These are phyloP conservation scores for Kluyveromyces dobzhanskii DNA, from an alignment of 805 yeast species.

Conservation along the genomic window DNA sequence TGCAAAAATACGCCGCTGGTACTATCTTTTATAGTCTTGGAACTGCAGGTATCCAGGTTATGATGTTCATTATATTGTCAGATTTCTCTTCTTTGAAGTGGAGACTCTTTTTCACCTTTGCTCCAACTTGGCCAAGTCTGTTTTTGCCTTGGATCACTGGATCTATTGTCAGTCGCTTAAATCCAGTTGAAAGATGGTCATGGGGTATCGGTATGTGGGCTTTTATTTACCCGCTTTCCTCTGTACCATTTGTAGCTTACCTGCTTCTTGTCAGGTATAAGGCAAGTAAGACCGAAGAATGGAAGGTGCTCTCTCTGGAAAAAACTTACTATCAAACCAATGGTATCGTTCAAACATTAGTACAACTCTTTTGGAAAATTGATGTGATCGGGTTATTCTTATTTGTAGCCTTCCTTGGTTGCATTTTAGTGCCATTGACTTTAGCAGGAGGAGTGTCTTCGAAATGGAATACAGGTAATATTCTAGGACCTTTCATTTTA, in stretches of 20 bases:
- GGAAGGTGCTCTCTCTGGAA: conserved; percentile 35
- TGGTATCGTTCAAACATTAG: conserved; percentile 28
- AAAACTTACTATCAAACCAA: conserved; percentile 32
- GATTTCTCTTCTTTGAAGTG: conserved; percentile 63
- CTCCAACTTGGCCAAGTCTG: conserved; percentile 64
- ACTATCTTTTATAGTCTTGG: conserved; percentile 42
- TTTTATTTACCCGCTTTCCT: conserved; percentile 56
- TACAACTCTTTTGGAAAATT: conserved; percentile 48
- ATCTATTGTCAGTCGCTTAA: conserved; percentile 36
- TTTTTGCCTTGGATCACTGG: conserved; percentile 75
- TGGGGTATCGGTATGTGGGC: conserved; percentile 84
- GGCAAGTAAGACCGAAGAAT: conserved; percentile 47
- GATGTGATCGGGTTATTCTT: conserved; percentile 57
- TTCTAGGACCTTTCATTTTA: conserved; percentile 61
- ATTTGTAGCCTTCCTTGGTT: conserved; percentile 48
- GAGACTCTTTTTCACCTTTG: conserved; percentile 56
- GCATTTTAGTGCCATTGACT: conserved; percentile 52
- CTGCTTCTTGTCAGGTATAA: conserved; percentile 45
- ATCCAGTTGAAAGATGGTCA: conserved; percentile 38
- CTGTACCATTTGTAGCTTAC: conserved; percentile 48
- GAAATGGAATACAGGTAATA: conserved; percentile 52
- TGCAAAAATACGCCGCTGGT: conserved; percentile 49
- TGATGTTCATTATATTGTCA: conserved; percentile 49
- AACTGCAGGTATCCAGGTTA: conserved; percentile 53
- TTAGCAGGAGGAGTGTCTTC: conserved; percentile 55